Conservation (phyloP, 169 alveolate genomes). For the Sarcocystis neurona region DNA sequence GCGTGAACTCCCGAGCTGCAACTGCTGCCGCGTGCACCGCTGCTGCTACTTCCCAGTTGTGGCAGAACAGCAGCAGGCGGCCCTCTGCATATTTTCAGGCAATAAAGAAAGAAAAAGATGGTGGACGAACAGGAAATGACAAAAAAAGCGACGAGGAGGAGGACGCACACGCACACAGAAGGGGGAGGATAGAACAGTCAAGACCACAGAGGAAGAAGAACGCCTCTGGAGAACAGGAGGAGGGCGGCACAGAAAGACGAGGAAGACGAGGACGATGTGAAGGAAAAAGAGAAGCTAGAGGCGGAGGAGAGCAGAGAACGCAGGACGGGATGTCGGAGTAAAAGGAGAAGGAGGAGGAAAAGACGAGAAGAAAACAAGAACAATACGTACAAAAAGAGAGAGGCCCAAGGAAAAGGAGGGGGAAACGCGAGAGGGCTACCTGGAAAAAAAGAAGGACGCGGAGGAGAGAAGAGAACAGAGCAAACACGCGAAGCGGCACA, state of each 20-base stretch:
- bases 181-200: too few species aligned
- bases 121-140: too few species aligned
- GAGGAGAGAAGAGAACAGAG: too few species aligned
- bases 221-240: too few species aligned
- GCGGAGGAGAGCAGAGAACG: neutral
- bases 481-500: too few species aligned
- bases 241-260: too few species aligned
- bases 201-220: too few species aligned
- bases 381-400: neutral
- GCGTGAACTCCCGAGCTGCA: constrained; percentile 6
- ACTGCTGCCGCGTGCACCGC: constrained; percentile 21
- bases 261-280: too few species aligned
- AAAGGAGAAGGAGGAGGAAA: neutral
- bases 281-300: neutral
- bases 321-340: neutral
- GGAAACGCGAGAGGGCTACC: neutral
- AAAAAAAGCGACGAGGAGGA: too few species aligned
- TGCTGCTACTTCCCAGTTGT: constrained; percentile 28
- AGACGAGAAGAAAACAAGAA: neutral
- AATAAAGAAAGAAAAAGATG: neutral
- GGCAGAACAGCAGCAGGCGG: constrained; percentile 13
- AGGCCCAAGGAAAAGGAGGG: neutral
- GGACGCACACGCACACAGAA: too few species aligned
- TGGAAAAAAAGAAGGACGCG: too few species aligned
- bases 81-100: constrained; percentile 10